Evolutionary conservation across 768 basidiomycete genomes (phyloP), one percentile per base, ranked within the genome.

Genomic region (Trametes sanguinea): DNA sequence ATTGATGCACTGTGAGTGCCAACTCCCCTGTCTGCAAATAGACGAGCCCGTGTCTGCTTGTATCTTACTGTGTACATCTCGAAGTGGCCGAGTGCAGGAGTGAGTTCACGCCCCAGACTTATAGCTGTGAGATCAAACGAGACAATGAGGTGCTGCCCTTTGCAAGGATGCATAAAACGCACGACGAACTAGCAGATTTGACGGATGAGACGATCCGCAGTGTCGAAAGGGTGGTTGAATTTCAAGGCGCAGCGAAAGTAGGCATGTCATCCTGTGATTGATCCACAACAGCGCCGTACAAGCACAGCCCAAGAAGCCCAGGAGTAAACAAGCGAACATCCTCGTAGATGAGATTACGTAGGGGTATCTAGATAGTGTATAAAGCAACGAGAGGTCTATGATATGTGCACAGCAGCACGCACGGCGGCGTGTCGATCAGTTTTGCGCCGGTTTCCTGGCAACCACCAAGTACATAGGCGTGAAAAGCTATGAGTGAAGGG

Each of bases 391-490:
- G 50, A 27, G 35, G 14, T 58, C 42, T 33, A 37, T 33, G 16
- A 32, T n/a, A 58, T n/a, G 42, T 13, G n/a, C 42, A 43, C n/a
- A 2, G 13, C 9, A 14, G 14, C 42, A 30, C 29, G 40, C 42
- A 30, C 47, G 42, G 37, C 37, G 43, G 22, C 2, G 27, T 50
- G 51, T 37, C 52, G 39, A 53, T 67, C 63, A 67, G 58, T 67
- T 62, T 62, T 60, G 40, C 5, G 55, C 59, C 27, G 72, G 67
- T 53, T 73, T 73, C 68, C 69, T 62, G 52, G 65, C 58, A 32
- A 93, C 69, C 35, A 85, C 88, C 17, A 93, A 76, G 68, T 88
- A 91, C 92, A 94, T 94, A 0, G 92, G 92, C 8, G 92, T 93
- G 75, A 94, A 94, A 10, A 94, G 80, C 92, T 93, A 69, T 32